These are phyloP conservation scores for Dicorynia guianensis DNA, from an alignment of 306 rosid genomes.

Conservation along the genomic window DNA sequence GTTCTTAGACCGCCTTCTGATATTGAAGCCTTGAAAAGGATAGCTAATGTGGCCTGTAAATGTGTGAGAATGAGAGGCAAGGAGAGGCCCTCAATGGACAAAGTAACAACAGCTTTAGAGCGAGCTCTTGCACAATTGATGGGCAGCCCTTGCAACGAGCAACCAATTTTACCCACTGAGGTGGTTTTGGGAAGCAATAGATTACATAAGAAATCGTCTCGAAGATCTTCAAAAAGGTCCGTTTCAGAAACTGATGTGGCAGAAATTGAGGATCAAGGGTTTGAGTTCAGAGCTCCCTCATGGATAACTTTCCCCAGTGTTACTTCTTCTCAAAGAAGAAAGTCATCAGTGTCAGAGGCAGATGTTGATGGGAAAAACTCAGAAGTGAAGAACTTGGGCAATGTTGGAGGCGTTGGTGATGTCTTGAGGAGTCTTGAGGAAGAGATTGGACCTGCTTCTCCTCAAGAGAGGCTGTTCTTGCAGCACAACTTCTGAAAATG, in stretches of 20 bases:
- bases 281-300: conserved; percentile 90
- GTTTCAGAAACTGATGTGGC: conserved; percentile 75
- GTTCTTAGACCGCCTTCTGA: conserved; percentile 74
- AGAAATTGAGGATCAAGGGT: conserved; percentile 81
- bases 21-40: conserved; percentile 82
- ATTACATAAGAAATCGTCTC: conserved; percentile 88
- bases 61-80: conserved; percentile 97
- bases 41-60: conserved; percentile 90
- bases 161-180: conserved; percentile 94
- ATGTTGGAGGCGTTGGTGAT: conserved; percentile 61
- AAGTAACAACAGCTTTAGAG: conserved; percentile 92
- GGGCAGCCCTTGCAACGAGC: conserved; percentile 94
- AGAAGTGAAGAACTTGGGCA: conserved; percentile 67
- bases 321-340: conserved; percentile 95
- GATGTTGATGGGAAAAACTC: conserved; percentile 77
- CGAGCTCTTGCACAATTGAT: conserved; percentile 81
- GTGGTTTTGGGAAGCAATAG: conserved; percentile 91
- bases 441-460: conserved; percentile 98
- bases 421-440: conserved; percentile 93
- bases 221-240: conserved; percentile 82
- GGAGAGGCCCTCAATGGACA: conserved; percentile 98
- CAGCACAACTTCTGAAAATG: conserved; percentile 73
- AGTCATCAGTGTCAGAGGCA: conserved; percentile 85
- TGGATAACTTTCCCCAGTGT: conserved; percentile 98
- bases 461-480: conserved; percentile 82